These are phyloP conservation scores for Sclerotinia borealis DNA, from an alignment of 2,329 filamentous ascomycete species.

Conservation along the genomic window DNA sequence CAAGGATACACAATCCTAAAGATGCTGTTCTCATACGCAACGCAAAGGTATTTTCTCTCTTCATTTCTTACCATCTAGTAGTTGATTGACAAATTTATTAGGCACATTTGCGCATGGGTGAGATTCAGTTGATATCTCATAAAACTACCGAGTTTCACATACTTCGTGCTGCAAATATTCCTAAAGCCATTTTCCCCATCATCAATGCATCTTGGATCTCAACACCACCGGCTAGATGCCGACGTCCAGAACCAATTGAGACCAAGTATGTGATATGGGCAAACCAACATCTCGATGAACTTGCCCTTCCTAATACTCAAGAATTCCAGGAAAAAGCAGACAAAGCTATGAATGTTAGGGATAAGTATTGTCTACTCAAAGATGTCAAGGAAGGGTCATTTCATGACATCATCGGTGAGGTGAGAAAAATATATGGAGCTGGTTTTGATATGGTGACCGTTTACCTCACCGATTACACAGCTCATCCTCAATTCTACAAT, in stretches of 20 bases:
- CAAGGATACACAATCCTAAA: conserved; percentile 39
- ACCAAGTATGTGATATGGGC: conserved; percentile 42
- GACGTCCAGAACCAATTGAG: conserved; percentile 19
- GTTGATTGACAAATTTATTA: conserved; percentile 22
- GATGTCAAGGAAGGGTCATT: conserved; percentile 52
- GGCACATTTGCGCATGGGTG: conserved; percentile 37
- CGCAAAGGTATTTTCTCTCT: conserved; percentile 37
- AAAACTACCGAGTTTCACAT: conserved; percentile 40
- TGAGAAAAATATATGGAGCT: conserved; percentile 51
- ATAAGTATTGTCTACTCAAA: conserved; percentile 60
- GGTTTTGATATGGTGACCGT: conserved; percentile 49
- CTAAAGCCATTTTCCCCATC: conserved; percentile 18
- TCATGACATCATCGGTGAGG: conserved; percentile 65
- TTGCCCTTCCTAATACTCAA: conserved; percentile 37
- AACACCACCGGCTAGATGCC: conserved; percentile 11
- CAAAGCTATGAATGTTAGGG: conserved; percentile 39
- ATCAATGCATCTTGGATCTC: conserved; percentile 17
- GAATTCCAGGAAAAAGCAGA: conserved; percentile 39
- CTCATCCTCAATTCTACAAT: conserved; percentile 56
- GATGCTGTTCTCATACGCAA: conserved; percentile 60
- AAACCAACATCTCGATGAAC: conserved; percentile 41
- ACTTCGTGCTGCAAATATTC: conserved; percentile 38
- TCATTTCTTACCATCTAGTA: conserved; percentile 9
- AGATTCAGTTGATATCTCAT: conserved; percentile 42
- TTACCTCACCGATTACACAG: conserved; percentile 79